Evolutionary conservation across 23 red algal species (phyloP), one percentile per base, ranked within the genome.

Genomic region (Gracilaria caudata): DNA sequence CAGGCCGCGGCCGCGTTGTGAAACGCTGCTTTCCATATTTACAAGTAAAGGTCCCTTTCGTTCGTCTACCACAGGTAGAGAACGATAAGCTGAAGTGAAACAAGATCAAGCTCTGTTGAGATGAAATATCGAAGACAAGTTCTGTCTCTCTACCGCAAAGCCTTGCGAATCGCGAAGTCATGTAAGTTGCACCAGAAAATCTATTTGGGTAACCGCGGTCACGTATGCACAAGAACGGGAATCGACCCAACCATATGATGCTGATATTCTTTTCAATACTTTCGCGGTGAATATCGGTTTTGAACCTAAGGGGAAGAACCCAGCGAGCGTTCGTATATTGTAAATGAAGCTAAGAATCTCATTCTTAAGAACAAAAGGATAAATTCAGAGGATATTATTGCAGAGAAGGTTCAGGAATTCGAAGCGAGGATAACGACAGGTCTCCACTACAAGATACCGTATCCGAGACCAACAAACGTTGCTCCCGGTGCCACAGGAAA

Each of bases 381-480:
- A 19, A 26, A 68, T 13, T 61, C 64, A 34, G 28, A 33, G 60
- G 73, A 89, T 10, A 30, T 38, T 21, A 89, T 89, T 24, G 85
- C 64, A 0, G 68, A 60, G 32, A 89, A 89, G 68, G 58, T 89
- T 6, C 68, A 75, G 2, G 85, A 89, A 36, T 89, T 89, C 45
- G 85, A 89, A 47, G 55, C 68, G 37, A 75, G 85, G 75, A 77
- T 89, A 55, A 72, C 68, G 59, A 89, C 74, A 26, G 85, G 85
- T 33, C 12, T 89, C 13, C 85, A 89, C 30, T 89, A 89, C 73
- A 77, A 79, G 61, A 89, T 89, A 35, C 85, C 85, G 30, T 89
- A 89, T 70, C 85, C 85, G 28, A 68, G 85, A 20, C 85, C 85
- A 24, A 64, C 72, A 39, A 89, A 89, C 39, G 85, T 89, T 20